Evolutionary conservation across 192 early-diverging fungal genomes (phyloP).

Genomic region (Coemansia sp.): DNA sequence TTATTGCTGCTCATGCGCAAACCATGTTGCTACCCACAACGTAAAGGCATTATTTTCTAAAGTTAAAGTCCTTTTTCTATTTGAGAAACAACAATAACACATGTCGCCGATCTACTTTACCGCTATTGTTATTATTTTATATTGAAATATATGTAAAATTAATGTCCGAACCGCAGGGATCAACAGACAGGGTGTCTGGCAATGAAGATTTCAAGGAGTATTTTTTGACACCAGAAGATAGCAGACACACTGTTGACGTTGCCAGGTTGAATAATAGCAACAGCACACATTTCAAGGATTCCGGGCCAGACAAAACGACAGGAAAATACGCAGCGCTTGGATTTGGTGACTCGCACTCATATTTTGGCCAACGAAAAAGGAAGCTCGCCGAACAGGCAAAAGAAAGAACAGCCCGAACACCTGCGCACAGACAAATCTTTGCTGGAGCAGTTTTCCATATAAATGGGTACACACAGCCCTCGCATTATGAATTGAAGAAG

Average conservation of each 20-base stretch:
- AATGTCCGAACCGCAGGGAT: not conserved
- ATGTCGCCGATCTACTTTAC: not conserved
- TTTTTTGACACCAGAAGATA: not conserved
- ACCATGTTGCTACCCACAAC: not conserved
- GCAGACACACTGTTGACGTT: not conserved
- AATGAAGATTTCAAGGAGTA: not conserved
- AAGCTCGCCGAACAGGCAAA: conserved; percentile 48
- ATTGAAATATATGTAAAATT: not conserved
- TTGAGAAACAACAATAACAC: not conserved
- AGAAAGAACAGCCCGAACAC: conserved; percentile 9
- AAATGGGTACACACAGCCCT: conserved; percentile 70
- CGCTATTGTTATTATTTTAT: not conserved
- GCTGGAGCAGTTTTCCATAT: conserved; percentile 56
- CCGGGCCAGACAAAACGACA: not conserved
- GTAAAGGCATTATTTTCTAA: not conserved
- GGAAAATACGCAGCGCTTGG: conserved; percentile 4
- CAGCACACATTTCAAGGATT: not conserved
- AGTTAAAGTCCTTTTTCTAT: too few relatives aligned
- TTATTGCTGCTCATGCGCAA: not conserved
- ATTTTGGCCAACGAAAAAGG: conserved; percentile 40
- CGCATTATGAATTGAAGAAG: conserved; percentile 51
- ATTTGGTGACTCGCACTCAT: conserved; percentile 35
- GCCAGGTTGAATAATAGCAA: not conserved
- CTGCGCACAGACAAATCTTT: conserved; percentile 29
- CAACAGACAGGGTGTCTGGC: not conserved